Evolutionary conservation across 331 rosid species (phyloP), one percentile per base, ranked within the genome.

Genomic region (Stylosanthes scabra): DNA sequence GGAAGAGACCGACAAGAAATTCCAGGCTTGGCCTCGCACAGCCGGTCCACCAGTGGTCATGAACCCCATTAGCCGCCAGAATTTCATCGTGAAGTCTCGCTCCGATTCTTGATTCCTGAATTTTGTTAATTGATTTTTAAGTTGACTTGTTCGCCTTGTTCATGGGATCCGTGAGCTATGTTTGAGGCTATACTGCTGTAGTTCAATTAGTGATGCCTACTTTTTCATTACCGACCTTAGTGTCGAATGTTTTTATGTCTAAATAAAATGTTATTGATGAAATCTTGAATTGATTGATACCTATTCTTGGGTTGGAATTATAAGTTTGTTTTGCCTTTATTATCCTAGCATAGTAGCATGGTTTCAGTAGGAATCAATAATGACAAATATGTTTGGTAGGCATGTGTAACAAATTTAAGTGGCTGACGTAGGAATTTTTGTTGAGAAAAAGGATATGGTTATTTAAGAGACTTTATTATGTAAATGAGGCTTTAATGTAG

Each of bases 41-140:
- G 96, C 92, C 46, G 96, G 92, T 54, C 91, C 96, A 60, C 96
- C 96, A 1, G 93, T 90, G 42, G 93, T 90, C 64, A 86, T 90
- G 87, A 90, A 90, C 51, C 96, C 96, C 65, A 88, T 90, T 28
- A 79, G 83, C 47, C 93, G 88, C 81, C 96, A 90, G 66, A 90
- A 90, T 63, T 90, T 88, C 87, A 84, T 88, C 49, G 93, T 90
- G 80, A 88, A 88, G 74, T 49, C 90, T 39, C 81, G 31, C 9
- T 0, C 81, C 1, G 93, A 88, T 20, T 72, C 80, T 68, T 79
- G 64, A 84, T 50, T 13, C 15, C 40, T 47, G 60, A 34, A 34
- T 34, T 34, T 41, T 74, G 79, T 54, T 70, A 11, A 70, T 59
- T 67, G 55, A 62, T 70, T 70, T 75, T 65, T 71, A 55, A 55